Conservation (phyloP, 768 basidiomycete species). For the Termitomyces bulborhizus region DNA sequence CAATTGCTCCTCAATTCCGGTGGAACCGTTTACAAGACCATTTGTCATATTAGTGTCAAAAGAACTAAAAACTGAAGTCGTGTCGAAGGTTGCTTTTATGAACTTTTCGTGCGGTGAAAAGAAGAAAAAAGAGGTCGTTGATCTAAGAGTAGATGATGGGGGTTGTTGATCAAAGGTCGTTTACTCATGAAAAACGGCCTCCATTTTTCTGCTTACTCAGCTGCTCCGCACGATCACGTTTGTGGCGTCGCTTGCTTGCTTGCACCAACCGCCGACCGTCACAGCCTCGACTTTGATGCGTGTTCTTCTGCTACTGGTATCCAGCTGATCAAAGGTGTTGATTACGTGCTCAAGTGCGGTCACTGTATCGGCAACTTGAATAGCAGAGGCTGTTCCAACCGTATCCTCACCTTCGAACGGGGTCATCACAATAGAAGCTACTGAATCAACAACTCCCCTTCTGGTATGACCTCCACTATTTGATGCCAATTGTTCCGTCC, state of each 20-base stretch:
- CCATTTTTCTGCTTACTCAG: conserved; percentile 16
- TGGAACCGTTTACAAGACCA: conserved; percentile 79
- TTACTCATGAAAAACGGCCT: conserved; percentile 11
- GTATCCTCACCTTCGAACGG: too few relatives aligned
- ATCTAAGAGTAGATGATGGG: conserved; percentile 21
- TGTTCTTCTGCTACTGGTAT: neutral
- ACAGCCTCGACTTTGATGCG: neutral
- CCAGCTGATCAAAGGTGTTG: neutral
- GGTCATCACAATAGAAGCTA: too few relatives aligned
- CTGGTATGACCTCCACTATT: too few relatives aligned
- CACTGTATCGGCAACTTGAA: neutral
- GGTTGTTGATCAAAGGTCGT: conserved; percentile 20
- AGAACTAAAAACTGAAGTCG: conserved; percentile 20
- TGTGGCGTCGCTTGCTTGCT: conserved; percentile 5
- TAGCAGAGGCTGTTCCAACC: too few relatives aligned
- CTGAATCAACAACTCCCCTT: too few relatives aligned
- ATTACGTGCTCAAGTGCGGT: neutral
- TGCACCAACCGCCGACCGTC: neutral
- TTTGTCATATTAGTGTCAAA: conserved; percentile 70
- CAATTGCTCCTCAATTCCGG: conserved; percentile 71
- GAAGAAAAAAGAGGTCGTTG: conserved; percentile 13
- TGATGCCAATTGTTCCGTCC: too few relatives aligned
- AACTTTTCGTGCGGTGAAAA: conserved; percentile 18
- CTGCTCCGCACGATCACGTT: conserved; percentile 18
- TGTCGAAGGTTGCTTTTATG: conserved; percentile 19